Evolutionary conservation across 2,329 filamentous ascomycete genomes (phyloP), one percentile per base, ranked within the genome.

Genomic region (Diaporthe vexans): DNA sequence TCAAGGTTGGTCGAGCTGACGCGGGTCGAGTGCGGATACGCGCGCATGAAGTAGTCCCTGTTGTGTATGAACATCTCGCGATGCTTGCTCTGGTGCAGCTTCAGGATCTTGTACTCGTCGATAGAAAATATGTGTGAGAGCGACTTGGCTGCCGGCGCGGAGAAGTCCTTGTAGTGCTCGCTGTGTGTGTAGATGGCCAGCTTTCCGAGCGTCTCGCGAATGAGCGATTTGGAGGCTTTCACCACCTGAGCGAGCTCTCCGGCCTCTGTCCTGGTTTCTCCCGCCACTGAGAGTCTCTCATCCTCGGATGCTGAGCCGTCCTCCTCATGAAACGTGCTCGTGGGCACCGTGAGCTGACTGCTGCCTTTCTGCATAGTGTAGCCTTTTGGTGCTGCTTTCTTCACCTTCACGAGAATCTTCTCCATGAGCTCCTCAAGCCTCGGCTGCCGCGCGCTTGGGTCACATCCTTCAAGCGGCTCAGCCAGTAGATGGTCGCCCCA

Each of bases 1-100:
- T 98, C 95, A 54, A 97, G 97, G 81, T 99, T 99, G n/a, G 94
- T 94, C 58, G 95, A 98, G 79, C 93, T 91, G 70, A 98, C 88
- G 48, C 95, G 92, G 75, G 90, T 89, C 4, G 91, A 93, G 33
- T 93, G 93, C 7, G 97, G 97, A 81, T 98, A 99, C 13, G 97
- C 95, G 46, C 97, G 92, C 91, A 98, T 98, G 77, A 98, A 90
- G 82, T 93, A 95, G 71, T 90, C 89, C 78, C 94, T 92, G 83
- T 99, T 99, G 85, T 99, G 97, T 63, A 91, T 88, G 79, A 97
- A 95, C 58, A 99, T 91, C 71, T 93, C 92, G 76, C 90, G 92
- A 65, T 94, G 89, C 77, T 91, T 91, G 78, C 94, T 92, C 83
- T 78, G 78, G 73, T 87, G 82, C 19, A 91, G 83, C 43, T 87